These are phyloP conservation scores for Globisporangium cylindrosporum DNA, from an alignment of 352 stramenopile species.

Conservation along the genomic window DNA sequence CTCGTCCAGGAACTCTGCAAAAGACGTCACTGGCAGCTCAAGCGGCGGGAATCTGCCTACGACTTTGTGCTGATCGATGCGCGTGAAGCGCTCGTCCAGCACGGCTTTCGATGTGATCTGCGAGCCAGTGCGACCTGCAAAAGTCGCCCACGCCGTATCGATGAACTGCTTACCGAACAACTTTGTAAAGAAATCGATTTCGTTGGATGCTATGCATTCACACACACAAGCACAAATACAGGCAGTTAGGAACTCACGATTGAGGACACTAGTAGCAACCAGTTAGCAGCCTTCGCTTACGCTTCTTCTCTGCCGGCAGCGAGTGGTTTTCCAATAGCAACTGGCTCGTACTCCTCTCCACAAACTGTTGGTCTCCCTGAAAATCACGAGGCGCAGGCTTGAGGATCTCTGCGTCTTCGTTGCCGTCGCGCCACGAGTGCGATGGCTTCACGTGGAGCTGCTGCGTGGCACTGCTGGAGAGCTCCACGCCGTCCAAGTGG, in stretches of 20 bases:
- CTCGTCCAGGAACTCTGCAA: conserved; percentile 54
- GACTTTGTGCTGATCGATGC: conserved; percentile 53
- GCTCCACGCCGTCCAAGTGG: neutral
- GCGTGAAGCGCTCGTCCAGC: conserved; percentile 34
- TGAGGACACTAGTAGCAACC: neutral
- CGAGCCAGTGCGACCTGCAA: conserved; percentile 28
- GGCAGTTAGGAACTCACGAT: neutral
- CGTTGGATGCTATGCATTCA: conserved; percentile 30
- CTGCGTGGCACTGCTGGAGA: neutral
- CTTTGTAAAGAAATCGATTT: conserved; percentile 56
- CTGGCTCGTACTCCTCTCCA: neutral
- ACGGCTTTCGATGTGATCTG: conserved; percentile 28
- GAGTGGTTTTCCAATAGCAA: neutral
- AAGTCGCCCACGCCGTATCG: conserved; percentile 51
- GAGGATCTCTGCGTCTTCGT: conserved; percentile 24
- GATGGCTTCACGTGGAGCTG: conserved; percentile 51
- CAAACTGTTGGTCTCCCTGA: neutral
- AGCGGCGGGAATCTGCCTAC: conserved; percentile 24
- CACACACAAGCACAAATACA: neutral
- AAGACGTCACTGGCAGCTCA: conserved; percentile 42
- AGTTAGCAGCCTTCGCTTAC: neutral
- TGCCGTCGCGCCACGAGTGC: conserved; percentile 66
- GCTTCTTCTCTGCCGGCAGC: neutral
- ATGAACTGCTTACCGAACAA: conserved; percentile 64
- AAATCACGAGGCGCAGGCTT: neutral